These are phyloP conservation scores for Paramarasmius palmivorus DNA, from an alignment of 1,284 basidiomycete species.

Conservation along the genomic window DNA sequence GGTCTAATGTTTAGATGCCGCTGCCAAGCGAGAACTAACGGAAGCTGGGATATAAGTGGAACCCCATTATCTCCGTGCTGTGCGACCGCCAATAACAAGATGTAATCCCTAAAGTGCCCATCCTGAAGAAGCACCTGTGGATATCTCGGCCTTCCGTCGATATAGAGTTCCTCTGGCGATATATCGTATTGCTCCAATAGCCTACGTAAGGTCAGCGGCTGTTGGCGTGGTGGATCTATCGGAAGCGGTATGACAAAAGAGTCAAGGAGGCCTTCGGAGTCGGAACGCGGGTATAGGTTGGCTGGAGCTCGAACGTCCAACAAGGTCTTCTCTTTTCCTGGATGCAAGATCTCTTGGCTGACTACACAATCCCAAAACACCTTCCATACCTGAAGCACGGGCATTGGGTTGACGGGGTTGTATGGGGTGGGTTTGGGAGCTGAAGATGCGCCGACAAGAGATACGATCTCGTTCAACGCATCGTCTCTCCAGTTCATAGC, in stretches of 20 bases:
- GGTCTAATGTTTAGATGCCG: slow-evolving; percentile 57
- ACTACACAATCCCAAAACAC: slow-evolving; percentile 1
- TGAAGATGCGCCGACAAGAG: not conserved
- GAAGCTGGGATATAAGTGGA: slow-evolving; percentile 51
- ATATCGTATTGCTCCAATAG: not conserved
- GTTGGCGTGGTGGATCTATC: not conserved
- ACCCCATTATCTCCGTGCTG: slow-evolving; percentile 6
- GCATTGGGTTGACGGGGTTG: not conserved
- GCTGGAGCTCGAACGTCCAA: not conserved
- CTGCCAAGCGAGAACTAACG: slow-evolving; percentile 81
- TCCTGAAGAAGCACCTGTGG: slow-evolving; percentile 3
- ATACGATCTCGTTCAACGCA: no score
- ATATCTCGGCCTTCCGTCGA: not conserved
- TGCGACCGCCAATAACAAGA: not conserved
- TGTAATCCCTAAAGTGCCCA: slow-evolving; percentile 2
- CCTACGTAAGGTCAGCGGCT: not conserved
- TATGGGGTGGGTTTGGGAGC: not conserved
- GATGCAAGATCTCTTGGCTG: not conserved
- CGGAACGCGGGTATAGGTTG: not conserved
- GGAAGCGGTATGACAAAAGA: not conserved
- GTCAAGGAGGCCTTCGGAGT: not conserved
- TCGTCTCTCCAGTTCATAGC: no score
- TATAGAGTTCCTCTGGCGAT: not conserved
- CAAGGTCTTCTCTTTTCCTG: not conserved
- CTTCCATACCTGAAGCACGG: not conserved